phyloP scores from a whole-genome alignment of 2,329 filamentous ascomycete species.

The Colletotrichum kahawae region DNA sequence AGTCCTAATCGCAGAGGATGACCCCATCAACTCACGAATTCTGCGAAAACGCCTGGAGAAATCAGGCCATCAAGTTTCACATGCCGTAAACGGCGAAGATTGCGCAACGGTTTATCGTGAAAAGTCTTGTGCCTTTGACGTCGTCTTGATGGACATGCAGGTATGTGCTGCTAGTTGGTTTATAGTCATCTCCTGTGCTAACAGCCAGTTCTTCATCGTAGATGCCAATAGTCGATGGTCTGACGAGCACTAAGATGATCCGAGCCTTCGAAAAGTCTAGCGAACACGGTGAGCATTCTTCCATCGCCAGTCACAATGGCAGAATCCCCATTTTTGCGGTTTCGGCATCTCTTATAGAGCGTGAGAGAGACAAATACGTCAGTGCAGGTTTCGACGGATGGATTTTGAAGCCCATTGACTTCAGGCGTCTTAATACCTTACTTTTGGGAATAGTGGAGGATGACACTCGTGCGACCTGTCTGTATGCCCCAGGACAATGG shows the following conservation, averaged over 20 bases:
- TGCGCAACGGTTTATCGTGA: constrained; percentile 76
- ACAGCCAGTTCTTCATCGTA: constrained; percentile 35
- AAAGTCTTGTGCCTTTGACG: constrained; percentile 68
- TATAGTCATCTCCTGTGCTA: neutral
- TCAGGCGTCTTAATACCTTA: constrained; percentile 73
- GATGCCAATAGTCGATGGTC: constrained; percentile 93
- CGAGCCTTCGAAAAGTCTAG: constrained; percentile 69
- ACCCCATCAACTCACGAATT: constrained; percentile 85
- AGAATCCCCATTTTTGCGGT: constrained; percentile 85
- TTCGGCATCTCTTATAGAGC: constrained; percentile 80
- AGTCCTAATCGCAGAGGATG: constrained; percentile 85
- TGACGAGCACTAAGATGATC: constrained; percentile 84
- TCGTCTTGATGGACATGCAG: constrained; percentile 93
- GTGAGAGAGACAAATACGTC: constrained; percentile 71
- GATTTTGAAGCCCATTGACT: constrained; percentile 89
- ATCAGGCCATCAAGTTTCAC: constrained; percentile 70
- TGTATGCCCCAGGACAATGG: constrained; percentile 78
- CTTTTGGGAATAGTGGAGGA: constrained; percentile 72
- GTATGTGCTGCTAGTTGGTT: constrained; percentile 50
- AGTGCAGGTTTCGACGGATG: constrained; percentile 86
- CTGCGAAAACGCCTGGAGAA: constrained; percentile 81
- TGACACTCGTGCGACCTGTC: constrained; percentile 59
- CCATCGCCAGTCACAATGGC: constrained; percentile 62
- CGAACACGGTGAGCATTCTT: constrained; percentile 57
- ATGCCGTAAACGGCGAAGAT: constrained; percentile 85